Evolutionary conservation across 257 asterid species (phyloP), one percentile per base, ranked within the genome.

Genomic region (Solanum sejunctum): DNA sequence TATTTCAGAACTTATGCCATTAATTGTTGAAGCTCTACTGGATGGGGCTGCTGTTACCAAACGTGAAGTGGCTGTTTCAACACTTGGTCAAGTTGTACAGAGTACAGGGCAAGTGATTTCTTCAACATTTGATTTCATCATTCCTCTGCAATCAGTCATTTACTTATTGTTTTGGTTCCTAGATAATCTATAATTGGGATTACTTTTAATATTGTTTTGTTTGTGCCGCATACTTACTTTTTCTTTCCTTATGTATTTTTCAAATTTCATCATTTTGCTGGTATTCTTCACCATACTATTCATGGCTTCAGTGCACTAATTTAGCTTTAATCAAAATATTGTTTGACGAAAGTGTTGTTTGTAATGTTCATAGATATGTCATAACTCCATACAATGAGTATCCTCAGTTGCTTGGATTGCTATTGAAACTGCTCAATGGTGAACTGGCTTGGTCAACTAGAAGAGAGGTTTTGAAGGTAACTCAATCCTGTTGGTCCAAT

Each of bases 361-460:
- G 82, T 51, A 77, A 51, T 77, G 52, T 87, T 89, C 72, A 84
- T 95, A 97, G 99, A 83, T 97, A 97, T 84, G 99, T 97, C 51
- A 93, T 97, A 67, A 90, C 97, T 86, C 99, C 99, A 80, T 97
- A 95, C 89, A 97, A 92, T 85, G 98, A 95, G 90, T 93, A 93
- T 86, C 98, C 99, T 3, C 96, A 82, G 84, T 90, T 97, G 92
- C 98, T 97, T 86, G 99, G 97, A n/a, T 88, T 97, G 80, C 98
- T 97, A 87, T 86, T 97, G 83, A 94, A 97, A 90, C 86, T 97
- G 93, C 97, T 97, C 54, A 97, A 97, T 85, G 98, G 98, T 75
- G 99, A 97, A 89, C 96, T 95, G 84, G 98, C 98, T 81, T 97
- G 99, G 99, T 97, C 99, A 61, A 97, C 99, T 71, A 93, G 98